Percentiles rank a stretch among this genome's conserved stretches.
Evolutionary conservation across 805 yeast genomes (phyloP).

Genomic region (Teunomyces funiuensis): DNA sequence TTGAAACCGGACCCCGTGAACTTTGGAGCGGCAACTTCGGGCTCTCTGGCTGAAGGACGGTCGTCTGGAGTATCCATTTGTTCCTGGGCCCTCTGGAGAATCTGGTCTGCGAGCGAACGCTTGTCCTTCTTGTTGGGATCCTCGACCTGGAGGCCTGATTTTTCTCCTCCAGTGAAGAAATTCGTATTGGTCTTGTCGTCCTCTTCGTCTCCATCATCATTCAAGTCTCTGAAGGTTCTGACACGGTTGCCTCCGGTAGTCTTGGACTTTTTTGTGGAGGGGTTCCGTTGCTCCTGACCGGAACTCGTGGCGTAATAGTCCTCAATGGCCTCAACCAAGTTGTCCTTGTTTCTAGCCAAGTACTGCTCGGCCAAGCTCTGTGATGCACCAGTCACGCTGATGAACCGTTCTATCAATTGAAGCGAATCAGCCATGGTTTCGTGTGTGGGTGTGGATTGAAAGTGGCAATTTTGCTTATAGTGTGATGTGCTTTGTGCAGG

Average conservation of each 20-base stretch:
- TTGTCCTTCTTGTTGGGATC: constrained; percentile 55
- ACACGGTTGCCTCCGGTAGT: constrained; percentile 21
- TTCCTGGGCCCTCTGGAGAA: constrained; percentile 60
- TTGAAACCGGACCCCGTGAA: constrained; percentile 56
- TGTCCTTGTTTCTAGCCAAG: constrained; percentile 34
- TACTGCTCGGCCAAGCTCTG: constrained; percentile 40
- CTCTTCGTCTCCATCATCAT: constrained; percentile 44
- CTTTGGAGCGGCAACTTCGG: constrained; percentile 17
- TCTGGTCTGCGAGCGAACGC: constrained; percentile 58
- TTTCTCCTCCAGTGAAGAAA: constrained; percentile 70
- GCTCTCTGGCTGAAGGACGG: constrained; percentile 32
- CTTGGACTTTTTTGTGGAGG: not conserved
- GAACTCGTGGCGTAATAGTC: constrained; percentile 33
- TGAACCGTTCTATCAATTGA: constrained; percentile 31
- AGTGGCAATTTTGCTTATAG: not conserved
- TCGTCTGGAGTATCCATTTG: constrained; percentile 41
- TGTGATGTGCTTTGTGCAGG: too few relatives aligned
- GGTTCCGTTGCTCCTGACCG: not conserved
- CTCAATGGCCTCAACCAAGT: constrained; percentile 41
- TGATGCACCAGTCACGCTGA: constrained; percentile 36
- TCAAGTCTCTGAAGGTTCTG: constrained; percentile 40
- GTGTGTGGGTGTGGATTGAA: not conserved
- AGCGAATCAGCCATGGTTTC: constrained; percentile 19
- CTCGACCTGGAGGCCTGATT: constrained; percentile 76
- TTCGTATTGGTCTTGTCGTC: constrained; percentile 54